Evolutionary conservation across 495 filamentous ascomycete genomes (phyloP), one percentile per base, ranked within the genome.

Genomic region (Aspergillus affinis): DNA sequence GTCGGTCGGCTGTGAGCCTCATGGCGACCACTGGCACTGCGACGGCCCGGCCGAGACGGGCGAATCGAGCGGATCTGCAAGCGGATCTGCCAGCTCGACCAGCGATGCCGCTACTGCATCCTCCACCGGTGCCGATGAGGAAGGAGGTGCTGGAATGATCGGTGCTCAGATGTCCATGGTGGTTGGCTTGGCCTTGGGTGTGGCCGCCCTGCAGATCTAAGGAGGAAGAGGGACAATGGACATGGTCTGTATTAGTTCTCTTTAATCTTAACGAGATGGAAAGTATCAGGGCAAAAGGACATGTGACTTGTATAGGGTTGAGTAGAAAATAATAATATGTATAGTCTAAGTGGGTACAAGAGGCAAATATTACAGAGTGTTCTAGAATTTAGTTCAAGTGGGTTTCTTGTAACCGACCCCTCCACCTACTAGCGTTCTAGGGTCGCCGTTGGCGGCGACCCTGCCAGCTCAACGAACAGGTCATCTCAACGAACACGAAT

Each of bases 21-120:
- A 72, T 48, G 64, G 60, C 20, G 70, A 72, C 51, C 68, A 71
- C 32, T 72, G 70, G 65, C 65, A 68, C 58, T 69, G 68, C 17
- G 69, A 71, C 26, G 68, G 66, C 2, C 68, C 66, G 3, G 61
- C 48, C 30, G 61, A 59, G 47, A 62, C 60, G 2, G 30, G 48
- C 17, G 44, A 17, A 21, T 51, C 58, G 19, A 54, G 36, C 36
- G 36, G 10, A 13, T 41, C 36, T 13, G 36, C 36, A 13, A 41
- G 36, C 12, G 36, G 36, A 41, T 2, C 30, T n/a, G 55, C 20
- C 1, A 49, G 27, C 19, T 20, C 26, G n/a, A 51, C 55, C 13
- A 23, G 46, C 30, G 10, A 26, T 58, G 55, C 55, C 20, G 55
- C 46, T 0, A 23, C 12, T 44, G 55, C 55, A 45, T 55, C 59